These are phyloP conservation scores for Ophiostoma angusticollis DNA, from an alignment of 2,329 filamentous ascomycete species.

Conservation along the genomic window DNA sequence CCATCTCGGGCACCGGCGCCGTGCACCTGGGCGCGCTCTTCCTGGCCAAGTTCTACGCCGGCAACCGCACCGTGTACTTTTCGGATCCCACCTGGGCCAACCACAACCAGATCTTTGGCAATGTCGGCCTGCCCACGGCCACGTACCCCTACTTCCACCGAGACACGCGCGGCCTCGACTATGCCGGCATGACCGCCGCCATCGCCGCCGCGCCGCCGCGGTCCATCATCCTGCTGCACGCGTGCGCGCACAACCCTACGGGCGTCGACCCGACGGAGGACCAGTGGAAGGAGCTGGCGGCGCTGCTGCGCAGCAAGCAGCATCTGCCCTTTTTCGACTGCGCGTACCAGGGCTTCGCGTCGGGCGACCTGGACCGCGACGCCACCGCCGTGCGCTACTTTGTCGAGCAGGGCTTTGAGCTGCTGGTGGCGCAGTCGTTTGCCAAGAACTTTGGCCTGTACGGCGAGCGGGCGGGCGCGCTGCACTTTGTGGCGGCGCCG, in stretches of 20 bases:
- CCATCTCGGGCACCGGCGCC: slow-evolving; percentile 93
- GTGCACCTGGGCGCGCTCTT: slow-evolving; percentile 89
- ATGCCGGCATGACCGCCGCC: slow-evolving; percentile 69
- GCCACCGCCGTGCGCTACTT: slow-evolving; percentile 93
- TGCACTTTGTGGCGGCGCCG: slow-evolving; percentile 79
- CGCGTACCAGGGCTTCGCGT: slow-evolving; percentile 96
- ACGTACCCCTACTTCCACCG: slow-evolving; percentile 92
- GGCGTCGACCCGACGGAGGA: slow-evolving; percentile 88
- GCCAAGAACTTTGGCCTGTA: slow-evolving; percentile 98
- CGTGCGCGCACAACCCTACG: slow-evolving; percentile 96
- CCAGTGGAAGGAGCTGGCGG: slow-evolving; percentile 86
- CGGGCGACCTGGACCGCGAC: slow-evolving; percentile 73
- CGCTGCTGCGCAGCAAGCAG: slow-evolving; percentile 59
- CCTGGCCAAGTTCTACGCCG: slow-evolving; percentile 79
- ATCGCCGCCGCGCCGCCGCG: slow-evolving; percentile 59
- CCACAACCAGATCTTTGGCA: slow-evolving; percentile 96
- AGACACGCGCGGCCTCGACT: slow-evolving; percentile 80
- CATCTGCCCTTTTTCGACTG: slow-evolving; percentile 98
- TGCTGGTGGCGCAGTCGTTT: slow-evolving; percentile 83
- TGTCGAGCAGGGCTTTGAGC: slow-evolving; percentile 78
- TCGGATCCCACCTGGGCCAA: slow-evolving; percentile 97
- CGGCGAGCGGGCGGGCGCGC: slow-evolving; percentile 88
- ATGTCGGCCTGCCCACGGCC: slow-evolving; percentile 65
- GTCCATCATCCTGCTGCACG: slow-evolving; percentile 83
- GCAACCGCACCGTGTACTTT: slow-evolving; percentile 68